phyloP scores from a whole-genome alignment of 1,284 basidiomycete genomes.

The Schizopora paradoxa region DNA sequence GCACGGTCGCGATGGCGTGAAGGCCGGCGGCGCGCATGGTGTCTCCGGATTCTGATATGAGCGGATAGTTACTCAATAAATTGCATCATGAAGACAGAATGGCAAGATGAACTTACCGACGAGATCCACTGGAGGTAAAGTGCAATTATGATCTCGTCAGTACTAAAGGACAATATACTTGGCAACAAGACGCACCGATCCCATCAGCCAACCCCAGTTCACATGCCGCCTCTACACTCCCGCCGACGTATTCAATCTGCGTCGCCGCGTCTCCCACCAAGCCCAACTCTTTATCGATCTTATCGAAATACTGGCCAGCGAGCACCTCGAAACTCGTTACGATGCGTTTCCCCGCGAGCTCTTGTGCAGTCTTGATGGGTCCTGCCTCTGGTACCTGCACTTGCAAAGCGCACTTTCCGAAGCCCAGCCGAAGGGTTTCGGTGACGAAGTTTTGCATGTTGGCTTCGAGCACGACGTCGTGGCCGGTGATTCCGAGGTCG shows the following conservation, averaged over 20 bases:
- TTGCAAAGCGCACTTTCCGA: conserved; percentile 92
- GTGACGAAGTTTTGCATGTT: conserved; percentile 73
- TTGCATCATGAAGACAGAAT: background rate
- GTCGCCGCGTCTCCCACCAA: conserved; percentile 54
- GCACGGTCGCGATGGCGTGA: conserved; percentile 85
- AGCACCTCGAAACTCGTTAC: conserved; percentile 94
- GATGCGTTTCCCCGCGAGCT: conserved; percentile 86
- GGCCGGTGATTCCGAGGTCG: conserved; percentile 90
- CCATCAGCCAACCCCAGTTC: conserved; percentile 95
- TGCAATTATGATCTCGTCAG: too few species aligned
- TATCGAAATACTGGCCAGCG: conserved; percentile 73
- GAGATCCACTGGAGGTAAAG: conserved; percentile 76
- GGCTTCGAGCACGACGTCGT: conserved; percentile 95
- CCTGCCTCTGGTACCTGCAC: conserved; percentile 89
- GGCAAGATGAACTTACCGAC: conserved; percentile 57
- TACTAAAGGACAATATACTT: conserved; percentile 10
- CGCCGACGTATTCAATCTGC: conserved; percentile 92
- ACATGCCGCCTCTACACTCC: conserved; percentile 97
- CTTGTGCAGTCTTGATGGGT: conserved; percentile 65
- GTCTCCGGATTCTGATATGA: conserved; percentile 84
- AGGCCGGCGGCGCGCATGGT: conserved; percentile 99
- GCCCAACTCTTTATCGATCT: conserved; percentile 60
- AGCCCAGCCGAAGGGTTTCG: conserved; percentile 82
- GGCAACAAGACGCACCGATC: conserved; percentile 62
- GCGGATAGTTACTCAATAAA: background rate